Conservation (phyloP, 768 basidiomycete species). For the Amanita subjunquillea region DNA sequence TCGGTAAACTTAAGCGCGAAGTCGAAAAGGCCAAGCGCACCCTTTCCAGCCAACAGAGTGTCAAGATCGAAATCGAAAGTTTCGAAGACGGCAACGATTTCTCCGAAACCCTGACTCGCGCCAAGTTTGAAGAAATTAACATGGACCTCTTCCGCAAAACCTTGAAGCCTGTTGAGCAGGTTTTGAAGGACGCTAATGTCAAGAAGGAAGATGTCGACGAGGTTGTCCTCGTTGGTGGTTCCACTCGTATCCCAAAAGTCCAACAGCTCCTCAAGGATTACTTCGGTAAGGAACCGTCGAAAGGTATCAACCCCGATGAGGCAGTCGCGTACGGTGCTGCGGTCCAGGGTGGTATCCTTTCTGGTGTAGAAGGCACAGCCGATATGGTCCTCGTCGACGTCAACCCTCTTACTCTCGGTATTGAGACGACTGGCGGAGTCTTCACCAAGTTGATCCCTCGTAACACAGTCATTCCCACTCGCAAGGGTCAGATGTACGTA, state of each 20-base stretch:
- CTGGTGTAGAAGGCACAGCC: conserved; percentile 83
- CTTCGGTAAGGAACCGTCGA: conserved; percentile 96
- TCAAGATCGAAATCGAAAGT: conserved; percentile 88
- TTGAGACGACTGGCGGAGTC: conserved; percentile 97
- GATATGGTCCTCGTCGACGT: conserved; percentile 96
- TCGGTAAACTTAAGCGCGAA: conserved; percentile 88
- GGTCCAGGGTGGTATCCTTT: conserved; percentile 96
- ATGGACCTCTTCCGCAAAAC: conserved; percentile 99
- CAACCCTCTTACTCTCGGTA: conserved; percentile 94
- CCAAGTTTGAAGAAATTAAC: conserved; percentile 99
- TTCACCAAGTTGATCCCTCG: conserved; percentile 96
- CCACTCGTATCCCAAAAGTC: conserved; percentile 99
- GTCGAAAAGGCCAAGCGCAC: conserved; percentile 96
- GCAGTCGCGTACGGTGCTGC: conserved; percentile 99
- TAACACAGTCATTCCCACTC: conserved; percentile 97
- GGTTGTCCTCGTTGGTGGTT: conserved; percentile 91
- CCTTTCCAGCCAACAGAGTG: conserved; percentile 80
- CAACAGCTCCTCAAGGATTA: conserved; percentile 97
- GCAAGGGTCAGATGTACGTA: conserved; percentile 85
- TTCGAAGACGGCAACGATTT: conserved; percentile 97
- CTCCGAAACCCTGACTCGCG: conserved; percentile 91
- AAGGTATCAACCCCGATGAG: conserved; percentile 99
- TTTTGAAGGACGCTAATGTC: conserved; percentile 93
- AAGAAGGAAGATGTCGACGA: conserved; percentile 97
- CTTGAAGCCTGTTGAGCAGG: conserved; percentile 99